Base-by-base conservation (phyloP, 768 basidiomycete genomes). In the Kwoniella sp. region DNA sequence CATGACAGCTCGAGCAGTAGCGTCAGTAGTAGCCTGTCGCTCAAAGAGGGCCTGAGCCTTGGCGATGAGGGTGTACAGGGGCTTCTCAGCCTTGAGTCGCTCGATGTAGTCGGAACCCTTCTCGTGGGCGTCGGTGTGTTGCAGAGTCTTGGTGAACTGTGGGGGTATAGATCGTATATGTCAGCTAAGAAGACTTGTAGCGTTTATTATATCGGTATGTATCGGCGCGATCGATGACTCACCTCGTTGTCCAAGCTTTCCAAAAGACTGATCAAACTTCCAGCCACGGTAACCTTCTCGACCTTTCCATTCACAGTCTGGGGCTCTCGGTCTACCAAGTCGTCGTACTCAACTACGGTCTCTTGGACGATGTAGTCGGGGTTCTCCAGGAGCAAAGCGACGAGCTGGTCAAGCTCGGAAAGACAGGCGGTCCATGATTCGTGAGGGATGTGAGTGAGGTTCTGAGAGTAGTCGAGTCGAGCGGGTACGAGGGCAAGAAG, bases 81-180 rank as follows among this genome's bases (percentile, higher is more conserved):
- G 88, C 75, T 92, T 91, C 82, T 98, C 97, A 77, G 98, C 93
- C 81, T 92, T 92, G 61, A 99, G 83, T 52, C 96, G 86, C 77
- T 97, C 96, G 48, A 99, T 90, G 77, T 99, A 99, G 80, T 99
- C 96, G n/a, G 90, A 92, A 1, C 96, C 93, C 58, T 72, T 72
- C 64, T 77, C 76, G 77, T 99, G 96, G 8, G 96, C 95, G 74
- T 99, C 96, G 68, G 96, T 92, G 76, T 97, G 92, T 85, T 98
- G 96, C 33, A 99, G 82, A 73, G 91, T 93, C 76, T 90, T 90
- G 48, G 93, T 97, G 79, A 99, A 99, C 81, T 79, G 52, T 12
- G 12, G 40, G 17, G 7, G 40, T 44, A 44, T 0, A 36, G 5
- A 15, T 13, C 1, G 48, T 15, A 22, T 21, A 21, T 26, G 29